Base-by-base conservation (phyloP, 352 stramenopile species). In the Phytophthora palmivora region DNA sequence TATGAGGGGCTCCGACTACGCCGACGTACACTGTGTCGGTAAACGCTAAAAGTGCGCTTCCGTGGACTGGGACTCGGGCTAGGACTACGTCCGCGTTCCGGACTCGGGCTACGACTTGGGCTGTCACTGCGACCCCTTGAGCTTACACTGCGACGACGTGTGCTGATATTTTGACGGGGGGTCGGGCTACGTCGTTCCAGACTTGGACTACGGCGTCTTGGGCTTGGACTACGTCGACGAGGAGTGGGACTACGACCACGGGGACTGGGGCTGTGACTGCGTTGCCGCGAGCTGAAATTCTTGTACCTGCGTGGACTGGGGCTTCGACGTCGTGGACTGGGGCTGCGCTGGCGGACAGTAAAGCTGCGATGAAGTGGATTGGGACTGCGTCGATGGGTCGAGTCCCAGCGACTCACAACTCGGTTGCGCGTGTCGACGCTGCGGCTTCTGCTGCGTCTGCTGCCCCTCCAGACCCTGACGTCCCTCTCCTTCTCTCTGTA, bases 401-500 rank as follows among this genome's bases (percentile, higher is more conserved):
- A 59, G 22, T 58, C 36, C 36, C 49, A 39, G 50, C 38, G 52
- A 46, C n/a, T 59, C 3, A 12, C 24, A 2, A 49, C 44, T 38
- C 34, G 42, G 21, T 45, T 47, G 16, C 52, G 55, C 1, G 24
- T 36, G 18, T 65, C 64, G 14, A 63, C 16, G 37, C 64, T 69
- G 14, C 59, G 41, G 58, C 60, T 76, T 46, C 50, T 66, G 55
- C 61, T 67, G 24, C 46, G 55, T 11, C 44, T 64, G 30, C 44
- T 52, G 2, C 43, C 28, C 3, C 55, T 47, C 6, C n/a, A 32
- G 8, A 9, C 44, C 11, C 16, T 41, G 22, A 41, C 1, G 0
- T 28, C 2, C 14, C 15, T 45, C 3, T 67, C 54, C 24, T 57
- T 47, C 12, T 37, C 30, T 33, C 19, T 18, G 2, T 49, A 46